phyloP scores from a whole-genome alignment of 768 basidiomycete species.

The Pleurotus tuoliensis region DNA sequence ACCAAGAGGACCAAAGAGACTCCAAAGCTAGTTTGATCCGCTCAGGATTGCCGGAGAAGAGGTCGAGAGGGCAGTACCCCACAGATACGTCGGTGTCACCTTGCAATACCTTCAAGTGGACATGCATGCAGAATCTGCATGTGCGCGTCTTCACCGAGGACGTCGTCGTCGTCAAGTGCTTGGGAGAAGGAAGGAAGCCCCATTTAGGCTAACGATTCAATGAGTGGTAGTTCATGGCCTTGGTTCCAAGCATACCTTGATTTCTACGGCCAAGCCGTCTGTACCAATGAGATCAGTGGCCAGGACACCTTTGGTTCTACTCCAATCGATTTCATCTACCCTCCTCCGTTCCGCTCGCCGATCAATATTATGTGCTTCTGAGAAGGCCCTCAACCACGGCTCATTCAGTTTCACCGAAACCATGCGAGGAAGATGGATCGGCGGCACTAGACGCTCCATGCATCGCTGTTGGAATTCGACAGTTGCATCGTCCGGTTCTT shows the following conservation, averaged over 20 bases:
- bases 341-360: conserved; percentile 56
- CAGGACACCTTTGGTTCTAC: conserved; percentile 55
- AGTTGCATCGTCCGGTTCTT: conserved; percentile 34
- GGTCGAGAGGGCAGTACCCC: conserved; percentile 84
- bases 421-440: conserved; percentile 53
- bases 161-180: conserved; percentile 58
- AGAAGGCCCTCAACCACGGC: conserved; percentile 60
- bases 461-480: conserved; percentile 60
- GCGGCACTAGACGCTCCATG: conserved; percentile 62
- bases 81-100: conserved; percentile 32
- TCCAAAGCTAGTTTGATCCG: conserved; percentile 65
- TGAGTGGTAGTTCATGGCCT: background rate
- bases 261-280: conserved; percentile 71
- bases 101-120: conserved; percentile 42
- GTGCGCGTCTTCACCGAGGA: conserved; percentile 58
- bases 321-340: conserved; percentile 57
- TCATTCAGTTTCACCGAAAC: conserved; percentile 43
- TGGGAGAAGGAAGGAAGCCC: conserved; percentile 78
- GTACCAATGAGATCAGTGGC: conserved; percentile 79
- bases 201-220: conserved; percentile 78
- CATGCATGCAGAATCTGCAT: conserved; percentile 93
- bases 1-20: conserved; percentile 73
- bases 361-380: conserved; percentile 35
- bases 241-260: conserved; percentile 63
- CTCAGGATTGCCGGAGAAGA: conserved; percentile 69